Evolutionary conservation across 768 basidiomycete species (phyloP).

Genomic region (Daedaleopsis nitida): DNA sequence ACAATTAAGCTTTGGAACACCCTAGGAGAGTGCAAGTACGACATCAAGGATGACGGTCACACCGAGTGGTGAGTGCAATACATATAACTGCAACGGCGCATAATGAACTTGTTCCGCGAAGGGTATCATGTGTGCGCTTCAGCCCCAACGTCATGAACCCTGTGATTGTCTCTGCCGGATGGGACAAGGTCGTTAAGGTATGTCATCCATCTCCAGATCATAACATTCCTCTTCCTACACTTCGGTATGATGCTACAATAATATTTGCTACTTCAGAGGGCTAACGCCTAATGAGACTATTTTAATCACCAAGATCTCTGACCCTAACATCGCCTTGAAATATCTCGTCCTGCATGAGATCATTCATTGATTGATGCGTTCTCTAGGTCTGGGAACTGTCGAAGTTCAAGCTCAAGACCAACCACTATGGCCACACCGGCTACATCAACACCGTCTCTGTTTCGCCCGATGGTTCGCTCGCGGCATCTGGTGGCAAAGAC

Average conservation of each 20-base stretch:
- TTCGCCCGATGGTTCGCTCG: constrained; percentile 97
- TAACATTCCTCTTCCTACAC: constrained; percentile 24
- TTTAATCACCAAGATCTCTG: constrained; percentile 40
- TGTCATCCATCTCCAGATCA: constrained; percentile 29
- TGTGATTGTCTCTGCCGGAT: constrained; percentile 98
- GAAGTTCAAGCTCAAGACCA: constrained; percentile 99
- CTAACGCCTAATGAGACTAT: constrained; percentile 32
- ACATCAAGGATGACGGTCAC: constrained; percentile 99
- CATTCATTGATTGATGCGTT: constrained; percentile 3
- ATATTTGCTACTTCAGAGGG: constrained; percentile 41
- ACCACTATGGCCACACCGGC: constrained; percentile 99
- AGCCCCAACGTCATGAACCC: constrained; percentile 97
- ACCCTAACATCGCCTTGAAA: constrained; percentile 9
- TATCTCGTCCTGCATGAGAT: background rate
- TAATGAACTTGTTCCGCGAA: constrained; percentile 33
- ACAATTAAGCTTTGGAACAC: constrained; percentile 99
- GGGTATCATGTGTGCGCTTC: constrained; percentile 99
- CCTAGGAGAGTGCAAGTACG: constrained; percentile 99
- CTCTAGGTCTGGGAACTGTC: constrained; percentile 97
- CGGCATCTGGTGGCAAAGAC: constrained; percentile 99
- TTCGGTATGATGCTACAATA: constrained; percentile 30
- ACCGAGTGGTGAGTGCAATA: constrained; percentile 72
- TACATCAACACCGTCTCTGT: constrained; percentile 99
- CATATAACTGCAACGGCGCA: background rate
- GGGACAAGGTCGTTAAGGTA: constrained; percentile 99